phyloP scores from a whole-genome alignment of 108 stramenopile genomes.

The Schizochytrium sp. region DNA sequence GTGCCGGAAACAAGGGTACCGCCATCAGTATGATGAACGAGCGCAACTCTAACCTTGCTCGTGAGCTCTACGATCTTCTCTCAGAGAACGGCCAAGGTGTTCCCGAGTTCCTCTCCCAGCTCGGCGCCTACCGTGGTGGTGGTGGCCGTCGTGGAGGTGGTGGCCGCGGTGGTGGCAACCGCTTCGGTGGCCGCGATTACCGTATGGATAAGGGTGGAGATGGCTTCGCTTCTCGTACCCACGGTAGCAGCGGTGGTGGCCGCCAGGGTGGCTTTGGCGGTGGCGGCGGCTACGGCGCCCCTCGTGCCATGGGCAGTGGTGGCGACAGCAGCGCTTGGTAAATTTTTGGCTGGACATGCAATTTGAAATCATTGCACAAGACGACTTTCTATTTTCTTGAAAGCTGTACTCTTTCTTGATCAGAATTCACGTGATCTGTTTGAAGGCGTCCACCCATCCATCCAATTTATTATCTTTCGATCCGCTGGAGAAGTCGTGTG shows the following conservation, averaged over 20 bases:
- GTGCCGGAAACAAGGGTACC: constrained; percentile 85
- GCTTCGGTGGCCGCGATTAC: constrained; percentile 56
- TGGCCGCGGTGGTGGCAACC: constrained; percentile 66
- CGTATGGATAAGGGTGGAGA: constrained; percentile 58
- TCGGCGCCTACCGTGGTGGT: constrained; percentile 88
- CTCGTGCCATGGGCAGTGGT: not conserved
- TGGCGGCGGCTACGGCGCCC: constrained; percentile 21
- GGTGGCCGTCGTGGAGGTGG: constrained; percentile 79
- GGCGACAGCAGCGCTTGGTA: not conserved
- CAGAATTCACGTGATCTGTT: too few relatives aligned
- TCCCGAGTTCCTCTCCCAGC: constrained; percentile 89
- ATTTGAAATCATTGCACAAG: too few relatives aligned
- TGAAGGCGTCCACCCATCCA: too few relatives aligned
- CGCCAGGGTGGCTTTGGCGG: constrained; percentile 27
- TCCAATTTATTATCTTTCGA: too few relatives aligned
- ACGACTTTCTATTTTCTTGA: too few relatives aligned
- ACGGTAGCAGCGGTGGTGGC: constrained; percentile 34
- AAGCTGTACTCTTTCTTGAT: too few relatives aligned
- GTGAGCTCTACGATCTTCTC: constrained; percentile 76
- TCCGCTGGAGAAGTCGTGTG: too few relatives aligned
- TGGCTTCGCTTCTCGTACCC: constrained; percentile 6
- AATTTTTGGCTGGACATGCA: too few relatives aligned
- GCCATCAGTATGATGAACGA: constrained; percentile 83
- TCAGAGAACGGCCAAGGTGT: constrained; percentile 80
- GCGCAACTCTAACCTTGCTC: constrained; percentile 79